Base-by-base conservation (phyloP, 192 early-diverging fungal genomes). In the Entrophospora sp. region DNA sequence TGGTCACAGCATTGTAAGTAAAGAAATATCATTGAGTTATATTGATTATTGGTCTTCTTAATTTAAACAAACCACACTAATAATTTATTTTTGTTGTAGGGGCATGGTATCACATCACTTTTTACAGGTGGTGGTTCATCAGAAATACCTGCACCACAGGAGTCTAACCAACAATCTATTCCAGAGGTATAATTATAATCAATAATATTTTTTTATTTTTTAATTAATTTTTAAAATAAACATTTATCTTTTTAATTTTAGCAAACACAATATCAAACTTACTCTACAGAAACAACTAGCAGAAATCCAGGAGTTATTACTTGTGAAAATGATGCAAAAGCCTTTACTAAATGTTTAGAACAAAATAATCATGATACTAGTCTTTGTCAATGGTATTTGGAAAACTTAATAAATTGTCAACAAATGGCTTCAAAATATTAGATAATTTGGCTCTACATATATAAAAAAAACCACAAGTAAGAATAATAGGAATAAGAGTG, bases 321-420 rank as follows among this genome's bases (percentile, higher is more conserved):
- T 4, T 89, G 87, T 74, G 84, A 87, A 67, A 68, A 80, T n/a
- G 87, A 92, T 72, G 85, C 87, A 64, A 88, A 88, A 75, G 88
- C 87, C 27, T 94, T 93, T 72, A 86, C 84, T 35, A 83, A 87
- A 69, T 97, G 95, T 72, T 79, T 97, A 34, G 90, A 95, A 70
- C 70, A 76, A 69, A 91, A 83, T 74, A 80, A 78, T 56, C 86
- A 90, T 70, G 86, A 95, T 74, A 85, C 91, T 68, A 72, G 67
- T 42, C 80, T 84, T 31, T 97, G 94, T 80, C 87, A 92, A 77
- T 93, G 88, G 82, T 93, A 93, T 75, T 75, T 94, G 37, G 92
- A 97, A 68, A 81, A 87, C 77, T 84, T 97, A 59, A 94, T 94
- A 84, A 79, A 87, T 55, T 97, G 93, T 81, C 91, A 91, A 55